Evolutionary conservation across 805 yeast species (phyloP), one percentile per base, ranked within the genome.

Genomic region (Starmerella sp.): DNA sequence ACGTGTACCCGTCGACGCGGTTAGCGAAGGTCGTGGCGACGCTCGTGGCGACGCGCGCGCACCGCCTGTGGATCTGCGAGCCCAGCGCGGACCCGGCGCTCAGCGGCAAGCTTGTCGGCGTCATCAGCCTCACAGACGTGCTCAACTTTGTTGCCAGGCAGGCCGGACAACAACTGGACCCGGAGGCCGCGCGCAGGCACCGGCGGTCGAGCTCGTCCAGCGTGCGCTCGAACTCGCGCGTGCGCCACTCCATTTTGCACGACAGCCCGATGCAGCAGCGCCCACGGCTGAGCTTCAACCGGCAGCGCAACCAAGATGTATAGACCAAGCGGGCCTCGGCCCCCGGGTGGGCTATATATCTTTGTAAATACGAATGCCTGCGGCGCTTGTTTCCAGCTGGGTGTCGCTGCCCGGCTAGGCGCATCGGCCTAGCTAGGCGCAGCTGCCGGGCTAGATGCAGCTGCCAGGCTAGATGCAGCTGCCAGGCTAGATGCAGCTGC

Each of bases 21-120:
- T 75, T 93, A 51, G 95, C 88, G 36, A 79, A 96, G 68, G 88
- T 95, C 8, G 78, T 93, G 65, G 97, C 97, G 36, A 91, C 93
- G 68, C 74, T 91, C 62, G 97, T 91, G 13, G 97, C 98, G 6
- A 91, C 98, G 1, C 83, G 84, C 68, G 80, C 96, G 2, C 98
- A 91, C 71, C 78, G 98, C 67, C 63, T 72, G 64, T 64, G 75
- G 72, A 69, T 73, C 42, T 72, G 71, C 22, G 71, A 70, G 57
- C 57, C 65, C 7, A 52, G 63, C 8, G 60, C 61, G 10, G 69
- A 63, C 48, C 58, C 67, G 22, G 58, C 62, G 13, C 57, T 69
- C 47, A 59, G 87, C 2, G 96, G 96, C 14, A 85, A 82, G 65
- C 75, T 91, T 58, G 80, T 87, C 53, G 97, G 97, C 42, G 97